phyloP scores from a whole-genome alignment of 768 basidiomycete genomes.

The Pleurotus sapidus region DNA sequence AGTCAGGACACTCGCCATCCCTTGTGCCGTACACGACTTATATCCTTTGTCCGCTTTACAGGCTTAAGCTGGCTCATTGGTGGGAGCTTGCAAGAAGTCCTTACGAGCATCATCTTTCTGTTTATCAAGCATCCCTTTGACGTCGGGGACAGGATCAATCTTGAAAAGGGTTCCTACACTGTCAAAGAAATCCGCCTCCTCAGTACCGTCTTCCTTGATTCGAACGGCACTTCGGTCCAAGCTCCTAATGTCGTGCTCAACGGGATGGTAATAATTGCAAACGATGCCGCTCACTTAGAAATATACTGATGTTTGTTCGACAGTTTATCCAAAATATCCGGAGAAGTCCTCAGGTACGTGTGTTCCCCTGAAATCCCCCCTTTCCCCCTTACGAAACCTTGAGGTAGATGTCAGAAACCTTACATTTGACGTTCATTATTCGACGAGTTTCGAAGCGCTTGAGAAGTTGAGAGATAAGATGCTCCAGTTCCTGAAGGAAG shows the following conservation, averaged over 20 bases:
- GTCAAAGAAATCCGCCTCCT: slow-evolving; percentile 88
- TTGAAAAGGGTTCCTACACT: slow-evolving; percentile 57
- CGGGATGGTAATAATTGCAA: slow-evolving; percentile 36
- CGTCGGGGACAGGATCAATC: slow-evolving; percentile 69
- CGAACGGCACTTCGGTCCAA: slow-evolving; percentile 59
- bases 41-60: slow-evolving; percentile 19
- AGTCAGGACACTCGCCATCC: slow-evolving; percentile 10
- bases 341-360: slow-evolving; percentile 60
- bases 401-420: slow-evolving; percentile 69
- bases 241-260: slow-evolving; percentile 67
- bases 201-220: slow-evolving; percentile 70
- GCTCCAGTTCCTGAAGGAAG: slow-evolving; percentile 69
- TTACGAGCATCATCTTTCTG: slow-evolving; percentile 87
- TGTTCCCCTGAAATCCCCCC: background rate
- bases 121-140: slow-evolving; percentile 87
- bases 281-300: background rate
- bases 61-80: slow-evolving; percentile 89
- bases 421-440: slow-evolving; percentile 75
- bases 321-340: slow-evolving; percentile 73
- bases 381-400: background rate
- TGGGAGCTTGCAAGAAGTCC: slow-evolving; percentile 71
- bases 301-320: slow-evolving; percentile 6
- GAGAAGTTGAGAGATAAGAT: slow-evolving; percentile 75
- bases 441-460: slow-evolving; percentile 78
- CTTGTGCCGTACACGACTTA: slow-evolving; percentile 5